Evolutionary conservation across 306 rosid species (phyloP).

Genomic region (Clitoria ternatea): DNA sequence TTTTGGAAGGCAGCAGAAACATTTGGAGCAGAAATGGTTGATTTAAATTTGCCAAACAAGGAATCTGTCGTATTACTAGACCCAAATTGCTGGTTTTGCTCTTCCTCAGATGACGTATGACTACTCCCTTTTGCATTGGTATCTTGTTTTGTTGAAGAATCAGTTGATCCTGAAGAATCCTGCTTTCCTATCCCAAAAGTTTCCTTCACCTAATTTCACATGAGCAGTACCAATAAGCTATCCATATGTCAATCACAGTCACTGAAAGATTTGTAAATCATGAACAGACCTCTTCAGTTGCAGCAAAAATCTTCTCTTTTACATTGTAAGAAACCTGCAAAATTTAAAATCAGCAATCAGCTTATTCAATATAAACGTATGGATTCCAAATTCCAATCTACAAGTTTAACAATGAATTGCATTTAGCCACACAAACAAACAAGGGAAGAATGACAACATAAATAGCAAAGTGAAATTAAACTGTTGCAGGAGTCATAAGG

Average conservation of each 20-base stretch:
- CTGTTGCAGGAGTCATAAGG: too few species aligned
- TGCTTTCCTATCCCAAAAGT: conserved; percentile 66
- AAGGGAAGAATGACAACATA: neutral
- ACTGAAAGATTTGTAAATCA: conserved; percentile 3
- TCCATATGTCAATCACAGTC: neutral
- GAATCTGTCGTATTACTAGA: conserved; percentile 54
- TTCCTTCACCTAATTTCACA: conserved; percentile 64
- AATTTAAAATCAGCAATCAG: conserved; percentile 17
- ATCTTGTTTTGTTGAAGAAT: conserved; percentile 44
- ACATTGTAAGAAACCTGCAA: conserved; percentile 73
- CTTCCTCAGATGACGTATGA: conserved; percentile 42
- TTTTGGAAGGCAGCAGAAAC: conserved; percentile 63
- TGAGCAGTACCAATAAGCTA: conserved; percentile 21
- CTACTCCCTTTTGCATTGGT: conserved; percentile 44
- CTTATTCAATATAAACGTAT: conserved; percentile 12
- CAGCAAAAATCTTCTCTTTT: conserved; percentile 80
- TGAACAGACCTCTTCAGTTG: conserved; percentile 75
- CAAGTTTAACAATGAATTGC: neutral
- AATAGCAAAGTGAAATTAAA: too few species aligned
- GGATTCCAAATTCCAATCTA: neutral
- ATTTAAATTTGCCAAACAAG: conserved; percentile 65
- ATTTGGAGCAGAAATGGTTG: conserved; percentile 53
- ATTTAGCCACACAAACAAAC: neutral
- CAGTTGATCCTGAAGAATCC: conserved; percentile 50
- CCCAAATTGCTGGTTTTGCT: conserved; percentile 37